phyloP scores from a whole-genome alignment of 2,329 filamentous ascomycete genomes.

The Fusarium goolgardi region DNA sequence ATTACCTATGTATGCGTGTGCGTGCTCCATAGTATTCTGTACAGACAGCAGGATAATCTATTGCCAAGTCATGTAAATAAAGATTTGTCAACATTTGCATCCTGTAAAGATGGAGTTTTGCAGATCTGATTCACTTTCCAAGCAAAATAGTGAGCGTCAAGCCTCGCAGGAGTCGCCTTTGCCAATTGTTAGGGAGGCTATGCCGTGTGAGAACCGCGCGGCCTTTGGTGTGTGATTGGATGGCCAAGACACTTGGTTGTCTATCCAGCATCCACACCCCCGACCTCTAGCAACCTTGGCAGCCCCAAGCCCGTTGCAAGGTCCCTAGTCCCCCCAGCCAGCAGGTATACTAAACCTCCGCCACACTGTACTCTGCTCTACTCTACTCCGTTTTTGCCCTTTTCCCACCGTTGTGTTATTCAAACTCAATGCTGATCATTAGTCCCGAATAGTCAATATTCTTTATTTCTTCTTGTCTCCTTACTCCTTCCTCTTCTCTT shows the following conservation, averaged over 20 bases:
- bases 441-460: conserved; percentile 4
- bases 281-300: conserved; percentile 31
- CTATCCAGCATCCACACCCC: conserved; percentile 35
- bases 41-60: background rate
- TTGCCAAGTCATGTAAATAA: background rate
- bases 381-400: conserved; percentile 29
- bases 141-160: conserved; percentile 4
- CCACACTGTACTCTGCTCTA: conserved; percentile 23
- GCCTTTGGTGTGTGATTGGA: conserved; percentile 29
- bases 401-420: conserved; percentile 17
- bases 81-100: conserved; percentile 17
- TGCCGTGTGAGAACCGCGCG: conserved; percentile 36
- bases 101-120: conserved; percentile 9
- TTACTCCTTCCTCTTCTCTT: background rate
- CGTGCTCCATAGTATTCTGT: background rate
- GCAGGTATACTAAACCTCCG: conserved; percentile 14
- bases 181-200: conserved; percentile 27
- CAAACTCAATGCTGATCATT: conserved; percentile 19
- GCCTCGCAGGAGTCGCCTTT: background rate
- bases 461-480: background rate
- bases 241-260: conserved; percentile 34
- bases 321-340: conserved; percentile 1
- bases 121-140: conserved; percentile 5
- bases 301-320: conserved; percentile 8
- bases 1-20: background rate